Evolutionary conservation across 192 early-diverging fungal species (phyloP), one percentile per base, ranked within the genome.

Genomic region (Lobosporangium transversale): DNA sequence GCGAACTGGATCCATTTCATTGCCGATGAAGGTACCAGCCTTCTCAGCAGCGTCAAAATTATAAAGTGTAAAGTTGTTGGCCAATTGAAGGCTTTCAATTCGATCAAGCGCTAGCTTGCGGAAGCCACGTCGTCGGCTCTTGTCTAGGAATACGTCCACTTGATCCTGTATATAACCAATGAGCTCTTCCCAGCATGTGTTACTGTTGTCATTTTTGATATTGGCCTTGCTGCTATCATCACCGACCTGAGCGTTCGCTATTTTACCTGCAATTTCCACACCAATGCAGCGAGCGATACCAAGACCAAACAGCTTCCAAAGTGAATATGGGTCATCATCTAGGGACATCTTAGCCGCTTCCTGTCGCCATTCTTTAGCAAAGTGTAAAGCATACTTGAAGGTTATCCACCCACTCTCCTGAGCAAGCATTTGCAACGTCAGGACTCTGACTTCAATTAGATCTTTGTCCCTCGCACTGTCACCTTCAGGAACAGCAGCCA

Each of bases 71-170:
- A 66, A 55, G 10, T 26, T 37, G 21, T 5, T 44, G 1, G 29
- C 45, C 6, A 67, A 58, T 1, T 15, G 4, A 27, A 76, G 5
- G 24, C 5, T 14, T 10, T 47, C 32, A 37, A 76, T 76, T 2
- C 73, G 32, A 14, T 54, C 40, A n/a, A 76, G 32, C 7, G 65
- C 65, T 23, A 45, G 45, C 36, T 58, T 54, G 1, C 73, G 73
- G 30, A 67, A 47, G 1, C 44, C 18, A 2, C 73, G 73, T 21
- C 32, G 24, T 3, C 49, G 53, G 1, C 53, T 51, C 26, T 23
- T 66, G 59, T 76, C 73, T 53, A 76, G 32, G 59, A 67, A 76
- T 7, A 4, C 14, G 32, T 66, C 48, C 2, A 53, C 73, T 36
- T 62, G 36, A 37, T 76, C 73, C 43, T 76, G 52, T 7, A 76